Base-by-base conservation (phyloP, 1,284 basidiomycete species). In the Cutaneotrichosporon cavernicola region DNA sequence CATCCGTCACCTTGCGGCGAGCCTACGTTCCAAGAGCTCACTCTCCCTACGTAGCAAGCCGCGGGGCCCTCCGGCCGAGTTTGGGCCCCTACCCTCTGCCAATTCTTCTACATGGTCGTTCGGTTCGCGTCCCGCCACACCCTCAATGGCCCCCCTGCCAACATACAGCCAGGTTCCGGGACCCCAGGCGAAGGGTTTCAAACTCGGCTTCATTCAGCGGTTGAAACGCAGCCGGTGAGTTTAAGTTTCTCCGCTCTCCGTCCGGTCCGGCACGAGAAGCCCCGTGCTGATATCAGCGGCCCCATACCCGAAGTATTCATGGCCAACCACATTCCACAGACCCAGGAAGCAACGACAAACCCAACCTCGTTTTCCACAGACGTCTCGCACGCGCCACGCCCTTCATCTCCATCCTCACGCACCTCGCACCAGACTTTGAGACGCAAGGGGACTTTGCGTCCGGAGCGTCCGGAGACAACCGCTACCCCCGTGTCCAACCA, bases 51-150 rank as follows among this genome's bases (percentile, higher is more conserved):
- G 30, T 8, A 9, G 30, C 13, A 56, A 56, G 34, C 32, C 10
- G 22, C 49, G 14, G 14, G 21, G 10, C 22, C 26, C 49, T 4
- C 18, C 30, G 11, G 50, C 22, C 22, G 50, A 52, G 50, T 26
- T 31, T 1, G 51, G 30, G 18, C 9, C 18, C 51, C 13, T 31
- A 18, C 30, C 31, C 31, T 53, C 51, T 4, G 51, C 51, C 2
- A 18, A n/a, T 16, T 34, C 31, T 5, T 53, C 51, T 14, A 53
- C 51, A 5, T 53, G 51, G 51, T 53, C 51, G 16, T 53, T 53
- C 31, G 51, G 31, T 8, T 30, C 51, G 30, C 14, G 30, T 14
- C 31, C 30, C 31, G 16, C 43, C 16, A 46, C 43, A 16, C 43
- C 18, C 5, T 1, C 43, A 16, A 51, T 16, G 21, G 5, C 49